Evolutionary conservation across 495 filamentous ascomycete species (phyloP), one percentile per base, ranked within the genome.

Genomic region (Endocarpon pusillum): DNA sequence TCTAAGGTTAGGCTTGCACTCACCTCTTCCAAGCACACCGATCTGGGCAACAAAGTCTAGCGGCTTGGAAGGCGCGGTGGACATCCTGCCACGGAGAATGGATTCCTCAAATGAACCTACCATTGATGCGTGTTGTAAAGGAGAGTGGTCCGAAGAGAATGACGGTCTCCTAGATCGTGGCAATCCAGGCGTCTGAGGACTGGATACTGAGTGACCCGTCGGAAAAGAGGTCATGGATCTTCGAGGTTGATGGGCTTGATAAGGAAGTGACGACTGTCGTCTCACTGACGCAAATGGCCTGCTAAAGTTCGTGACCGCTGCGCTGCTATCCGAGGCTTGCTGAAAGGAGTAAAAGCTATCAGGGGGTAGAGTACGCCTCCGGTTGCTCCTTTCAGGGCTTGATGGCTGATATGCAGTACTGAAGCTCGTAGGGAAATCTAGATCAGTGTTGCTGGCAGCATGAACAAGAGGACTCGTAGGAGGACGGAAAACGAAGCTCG

Each of bases 71-170:
- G 89, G 91, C 6, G 75, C 89, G 9, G 85, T 96, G 26, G 91
- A 96, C 89, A 97, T 97, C 35, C 91, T 71, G 19, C 89, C 89
- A 16, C 82, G 73, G 3, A 97, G 59, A 33, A 97, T 94, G 3
- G 83, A 94, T 54, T 97, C 89, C 52, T 97, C 89, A 44, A 94
- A 97, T 3, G 89, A 94, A 0, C 89, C 89, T 12, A 97, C 89
- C 77, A 97, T 85, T 3, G 86, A 81, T 17, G 87, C 87, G 58
- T 86, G 81, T 19, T 83, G 77, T 15, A 86, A 62, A 2, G 81
- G 68, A 10, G 83, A 81, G 11, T 61, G 54, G 14, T 94, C 86
- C 2, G 79, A 77, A 23, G 71, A 64, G 36, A 78, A 63, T 1
- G 85, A 92, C 1, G 77, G 77, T 23, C 80, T 61, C 34, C 83